phyloP scores from a whole-genome alignment of 148 eudicot species.

The Diospyros lotus region DNA sequence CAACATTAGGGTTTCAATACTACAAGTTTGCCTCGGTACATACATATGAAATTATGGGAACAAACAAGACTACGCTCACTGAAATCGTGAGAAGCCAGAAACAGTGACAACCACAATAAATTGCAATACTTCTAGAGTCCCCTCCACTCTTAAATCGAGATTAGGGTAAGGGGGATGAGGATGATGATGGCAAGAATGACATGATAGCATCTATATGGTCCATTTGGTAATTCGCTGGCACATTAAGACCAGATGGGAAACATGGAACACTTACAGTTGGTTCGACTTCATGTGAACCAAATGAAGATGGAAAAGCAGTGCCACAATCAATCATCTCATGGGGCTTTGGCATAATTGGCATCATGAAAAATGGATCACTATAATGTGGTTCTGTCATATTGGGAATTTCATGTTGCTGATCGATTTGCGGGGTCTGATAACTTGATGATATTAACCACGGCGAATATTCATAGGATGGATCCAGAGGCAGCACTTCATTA shows the following conservation, averaged over 20 bases:
- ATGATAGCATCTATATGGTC: conserved; percentile 17
- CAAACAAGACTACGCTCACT: no score
- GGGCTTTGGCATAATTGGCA: conserved; percentile 13
- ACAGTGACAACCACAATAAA: no score
- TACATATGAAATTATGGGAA: no score
- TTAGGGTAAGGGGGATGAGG: conserved; percentile 1
- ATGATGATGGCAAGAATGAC: conserved; percentile 18
- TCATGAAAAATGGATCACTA: background rate
- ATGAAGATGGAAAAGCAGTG: conserved; percentile 9
- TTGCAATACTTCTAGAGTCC: no score
- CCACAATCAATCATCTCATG: conserved; percentile 13
- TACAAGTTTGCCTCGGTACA: no score
- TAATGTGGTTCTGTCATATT: background rate
- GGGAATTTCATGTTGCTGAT: background rate
- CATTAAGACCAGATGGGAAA: background rate
- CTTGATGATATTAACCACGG: background rate
- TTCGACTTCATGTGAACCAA: conserved; percentile 5
- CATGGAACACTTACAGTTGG: background rate
- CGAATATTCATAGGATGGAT: conserved; percentile 17
- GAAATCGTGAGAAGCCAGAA: no score
- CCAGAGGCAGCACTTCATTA: conserved; percentile 5
- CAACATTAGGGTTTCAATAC: no score
- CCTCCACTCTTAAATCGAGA: background rate
- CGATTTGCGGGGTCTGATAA: background rate
- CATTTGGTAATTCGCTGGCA: conserved; percentile 8